Base-by-base conservation (phyloP, 2,329 filamentous ascomycete species). In the Aciculosporium take region DNA sequence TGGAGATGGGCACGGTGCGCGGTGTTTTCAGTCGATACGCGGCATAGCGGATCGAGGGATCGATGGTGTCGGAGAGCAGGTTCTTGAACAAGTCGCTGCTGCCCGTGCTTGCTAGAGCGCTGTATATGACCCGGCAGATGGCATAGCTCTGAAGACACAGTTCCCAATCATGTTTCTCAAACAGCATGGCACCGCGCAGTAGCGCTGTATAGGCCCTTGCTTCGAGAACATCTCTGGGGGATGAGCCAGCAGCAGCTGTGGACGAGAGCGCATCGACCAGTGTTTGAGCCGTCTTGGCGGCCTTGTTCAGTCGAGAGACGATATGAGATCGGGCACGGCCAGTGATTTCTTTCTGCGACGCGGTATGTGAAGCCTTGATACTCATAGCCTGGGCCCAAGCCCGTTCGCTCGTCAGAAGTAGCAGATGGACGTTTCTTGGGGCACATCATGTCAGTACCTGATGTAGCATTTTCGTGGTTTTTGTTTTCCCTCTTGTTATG, bases 351-450 rank as follows among this genome's bases (percentile, higher is more conserved):
- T 85, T 84, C 46, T 80, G 78, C 52, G 91, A 85, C 51, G 83
- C 74, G 30, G 84, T 76, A 57, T 93, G 85, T 17, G 76, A 68
- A 4, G 85, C 75, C 63, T 94, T 95, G 72, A 95, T 86, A 57
- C 83, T 79, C 87, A 96, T 93, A 44, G 88, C 89, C 60, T 94
- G 81, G 29, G 91, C 89, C 85, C 87, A 96, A 39, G 88, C 85
- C 48, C 91, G 76, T 66, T 98, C 91, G 46, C 88, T 79, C 30
- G 79, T 84, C 54, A 95, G 76, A 43, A 98, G 71, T 25, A 89
- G 69, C n/a, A 95, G 69, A 50, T 82, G 72, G 37, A 80, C 74
- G 62, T 79, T 84, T 61, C 85, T 93, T 29, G 21, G 23, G 3
- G 3, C 10, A 20, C 8, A 3, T 7, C 13, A 28, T 20, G 41